These are phyloP conservation scores for Circinella minor DNA, from an alignment of 371 early-diverging fungal genomes.

Conservation along the genomic window DNA sequence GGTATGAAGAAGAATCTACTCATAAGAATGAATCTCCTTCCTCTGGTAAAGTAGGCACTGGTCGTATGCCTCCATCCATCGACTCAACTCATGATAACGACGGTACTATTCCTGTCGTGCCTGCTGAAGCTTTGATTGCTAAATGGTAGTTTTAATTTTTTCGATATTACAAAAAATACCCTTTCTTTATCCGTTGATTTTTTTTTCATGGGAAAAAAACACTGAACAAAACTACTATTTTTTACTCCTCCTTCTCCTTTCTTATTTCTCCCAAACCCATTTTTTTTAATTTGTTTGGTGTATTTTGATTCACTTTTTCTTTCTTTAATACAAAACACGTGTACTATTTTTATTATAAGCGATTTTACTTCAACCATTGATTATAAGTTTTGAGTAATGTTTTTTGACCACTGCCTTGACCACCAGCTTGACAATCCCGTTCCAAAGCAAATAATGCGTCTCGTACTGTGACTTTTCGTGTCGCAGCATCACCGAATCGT, in stretches of 20 bases:
- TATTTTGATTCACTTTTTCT: not conserved
- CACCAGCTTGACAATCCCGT: constrained; percentile 62
- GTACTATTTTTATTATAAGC: not conserved
- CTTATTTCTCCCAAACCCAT: not conserved
- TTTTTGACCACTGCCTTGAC: constrained; percentile 54
- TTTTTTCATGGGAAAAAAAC: too few relatives aligned
- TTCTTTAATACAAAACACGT: constrained; percentile 2
- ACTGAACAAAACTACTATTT: not conserved
- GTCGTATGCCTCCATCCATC: constrained; percentile 2
- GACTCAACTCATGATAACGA: constrained; percentile 3
- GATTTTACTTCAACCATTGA: constrained; percentile 27
- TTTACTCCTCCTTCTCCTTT: not conserved
- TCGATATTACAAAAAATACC: not conserved
- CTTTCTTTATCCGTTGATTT: not conserved
- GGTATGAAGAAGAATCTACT: constrained; percentile 1
- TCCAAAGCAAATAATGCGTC: constrained; percentile 78
- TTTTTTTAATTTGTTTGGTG: not conserved
- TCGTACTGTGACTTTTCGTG: constrained; percentile 65
- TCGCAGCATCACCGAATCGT: constrained; percentile 45
- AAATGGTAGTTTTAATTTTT: constrained; percentile 11
- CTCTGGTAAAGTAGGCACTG: constrained; percentile 5
- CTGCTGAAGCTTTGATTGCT: constrained; percentile 12
- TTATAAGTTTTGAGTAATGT: constrained; percentile 67
- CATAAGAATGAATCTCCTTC: constrained; percentile 1
- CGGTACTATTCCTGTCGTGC: not conserved